These are phyloP conservation scores for Kluyveromyces aestuarii DNA, from an alignment of 805 yeast genomes.

Conservation along the genomic window DNA sequence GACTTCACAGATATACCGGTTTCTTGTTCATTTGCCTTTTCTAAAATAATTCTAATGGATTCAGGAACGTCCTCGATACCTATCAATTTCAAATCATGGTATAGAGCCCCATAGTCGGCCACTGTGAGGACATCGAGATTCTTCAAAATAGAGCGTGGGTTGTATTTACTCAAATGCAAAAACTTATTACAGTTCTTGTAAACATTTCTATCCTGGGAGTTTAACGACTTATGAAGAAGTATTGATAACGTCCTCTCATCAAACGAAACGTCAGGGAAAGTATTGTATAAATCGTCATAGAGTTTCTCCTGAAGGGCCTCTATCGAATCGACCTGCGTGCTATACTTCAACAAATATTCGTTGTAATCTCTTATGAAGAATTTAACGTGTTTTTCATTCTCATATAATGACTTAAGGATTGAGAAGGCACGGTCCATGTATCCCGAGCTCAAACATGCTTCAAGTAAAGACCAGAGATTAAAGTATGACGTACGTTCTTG, in stretches of 20 bases:
- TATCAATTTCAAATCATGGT: slow-evolving; percentile 26
- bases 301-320: slow-evolving; percentile 33
- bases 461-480: slow-evolving; percentile 67
- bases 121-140: slow-evolving; percentile 22
- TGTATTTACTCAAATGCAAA: slow-evolving; percentile 13
- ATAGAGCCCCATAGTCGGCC: slow-evolving; percentile 31
- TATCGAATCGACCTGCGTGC: slow-evolving; percentile 25
- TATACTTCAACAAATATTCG: slow-evolving; percentile 38
- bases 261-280: slow-evolving; percentile 29
- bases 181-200: slow-evolving; percentile 7
- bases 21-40: slow-evolving; percentile 1
- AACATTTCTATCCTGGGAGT: slow-evolving; percentile 4
- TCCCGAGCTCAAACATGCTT: slow-evolving; percentile 61
- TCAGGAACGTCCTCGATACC: slow-evolving; percentile 21
- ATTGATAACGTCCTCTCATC: slow-evolving; percentile 57
- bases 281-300: slow-evolving; percentile 32
- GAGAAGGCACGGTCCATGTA: slow-evolving; percentile 64
- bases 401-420: slow-evolving; percentile 53
- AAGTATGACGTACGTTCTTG: slow-evolving; percentile 42
- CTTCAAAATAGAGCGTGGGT: slow-evolving; percentile 13
- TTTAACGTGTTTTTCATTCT: slow-evolving; percentile 33
- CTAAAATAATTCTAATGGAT: slow-evolving; percentile 14
- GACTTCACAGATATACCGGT: not conserved
- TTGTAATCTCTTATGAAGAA: slow-evolving; percentile 61
- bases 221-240: slow-evolving; percentile 38